Evolutionary conservation across 2,329 filamentous ascomycete genomes (phyloP), one percentile per base, ranked within the genome.

Genomic region (Colletotrichum cordylinicola): DNA sequence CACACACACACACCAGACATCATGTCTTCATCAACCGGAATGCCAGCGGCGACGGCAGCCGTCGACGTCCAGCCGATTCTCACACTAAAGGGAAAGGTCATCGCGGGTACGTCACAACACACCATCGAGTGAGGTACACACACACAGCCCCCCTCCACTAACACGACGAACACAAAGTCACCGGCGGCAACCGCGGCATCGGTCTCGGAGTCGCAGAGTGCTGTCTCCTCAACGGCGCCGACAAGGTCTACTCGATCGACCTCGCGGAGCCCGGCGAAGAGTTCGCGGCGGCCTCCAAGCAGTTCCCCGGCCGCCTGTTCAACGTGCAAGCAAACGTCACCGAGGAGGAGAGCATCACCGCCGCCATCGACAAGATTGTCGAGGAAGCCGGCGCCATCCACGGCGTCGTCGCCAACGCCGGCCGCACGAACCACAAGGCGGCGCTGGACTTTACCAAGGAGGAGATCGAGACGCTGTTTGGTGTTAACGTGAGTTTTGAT

Each of bases 361-460:
- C 82, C 4, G 87, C 87, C 3, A 81, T 89, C 1, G 87, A 89
- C 71, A 80, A 82, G 67, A 87, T 89, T 10, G 78, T 90, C 4
- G 78, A 79, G 12, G 83, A 88, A 67, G 82, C 82, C 0, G 88
- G 87, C 6, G 84, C 82, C 6, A 77, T 89, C 9, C 86, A 89
- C 72, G 88, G 88, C 15, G 87, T 90, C 82, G 87, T 90, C 4
- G 85, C 84, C 29, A 90, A 90, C 74, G 88, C 88, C 0, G 88
- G 88, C 16, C 81, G 86, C 16, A 90, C 88, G 15, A 88, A 89
- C 78, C 88, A 90, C 77, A 89, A 90, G 79, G 80, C 88, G 3
- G 88, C 88, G 0, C 80, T 90, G 8, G 87, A 90, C 29, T 90
- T 81, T 61, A 77, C 72, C 24, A 72, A 76, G n/a, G 79, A 78